A percentile compares a stretch with the other conserved stretches of the same genome.
phyloP scores from a whole-genome alignment of 2,329 filamentous ascomycete genomes.

The Apiospora marii region DNA sequence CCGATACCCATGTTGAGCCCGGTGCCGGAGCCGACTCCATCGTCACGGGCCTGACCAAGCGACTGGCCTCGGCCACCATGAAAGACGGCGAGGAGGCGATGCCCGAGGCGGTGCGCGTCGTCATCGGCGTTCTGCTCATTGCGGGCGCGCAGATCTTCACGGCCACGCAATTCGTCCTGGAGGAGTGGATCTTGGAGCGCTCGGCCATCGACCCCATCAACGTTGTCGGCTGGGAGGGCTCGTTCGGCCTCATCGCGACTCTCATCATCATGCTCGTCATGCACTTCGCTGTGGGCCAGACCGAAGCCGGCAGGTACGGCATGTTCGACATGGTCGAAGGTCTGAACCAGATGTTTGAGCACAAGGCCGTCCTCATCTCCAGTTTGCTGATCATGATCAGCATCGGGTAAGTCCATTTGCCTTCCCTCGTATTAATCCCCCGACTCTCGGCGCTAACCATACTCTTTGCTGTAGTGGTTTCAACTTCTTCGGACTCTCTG shows the following conservation, averaged over 20 bases:
- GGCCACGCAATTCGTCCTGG: slow-evolving; percentile 92
- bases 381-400: slow-evolving; percentile 96
- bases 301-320: slow-evolving; percentile 75
- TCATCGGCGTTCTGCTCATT: slow-evolving; percentile 88
- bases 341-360: slow-evolving; percentile 78
- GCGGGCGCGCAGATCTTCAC: slow-evolving; percentile 97
- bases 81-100: slow-evolving; percentile 47
- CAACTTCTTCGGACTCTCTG: slow-evolving; percentile 97
- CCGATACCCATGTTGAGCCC: slow-evolving; percentile 64
- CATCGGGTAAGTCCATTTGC: slow-evolving; percentile 75
- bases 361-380: slow-evolving; percentile 75
- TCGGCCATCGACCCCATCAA: slow-evolving; percentile 77
- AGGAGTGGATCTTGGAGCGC: slow-evolving; percentile 85
- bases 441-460: neutral
- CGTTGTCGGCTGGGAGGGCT: slow-evolving; percentile 94
- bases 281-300: slow-evolving; percentile 79
- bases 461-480: slow-evolving; percentile 71
- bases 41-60: slow-evolving; percentile 37
- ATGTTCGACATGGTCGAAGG: slow-evolving; percentile 93
- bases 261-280: slow-evolving; percentile 80
- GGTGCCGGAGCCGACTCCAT: slow-evolving; percentile 39
- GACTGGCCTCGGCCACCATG: slow-evolving; percentile 31
- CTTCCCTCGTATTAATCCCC: neutral
- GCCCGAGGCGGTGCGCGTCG: slow-evolving; percentile 66
- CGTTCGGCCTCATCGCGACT: slow-evolving; percentile 88